These are phyloP conservation scores for Kalmanozyma brasiliensis DNA, from an alignment of 1,284 basidiomycete species.

Conservation along the genomic window DNA sequence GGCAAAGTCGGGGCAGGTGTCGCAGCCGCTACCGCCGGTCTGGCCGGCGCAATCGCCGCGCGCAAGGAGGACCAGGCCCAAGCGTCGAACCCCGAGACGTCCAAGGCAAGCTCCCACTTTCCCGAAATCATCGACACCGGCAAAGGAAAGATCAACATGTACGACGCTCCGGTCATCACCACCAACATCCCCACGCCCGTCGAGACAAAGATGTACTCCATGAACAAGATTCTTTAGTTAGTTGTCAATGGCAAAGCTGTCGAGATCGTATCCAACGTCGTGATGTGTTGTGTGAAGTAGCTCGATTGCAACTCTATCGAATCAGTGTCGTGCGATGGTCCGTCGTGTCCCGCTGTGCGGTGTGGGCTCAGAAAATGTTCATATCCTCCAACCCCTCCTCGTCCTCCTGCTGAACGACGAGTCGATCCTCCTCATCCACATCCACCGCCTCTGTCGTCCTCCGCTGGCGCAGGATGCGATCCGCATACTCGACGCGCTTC, in stretches of 20 bases:
- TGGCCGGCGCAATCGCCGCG: slow-evolving; percentile 31
- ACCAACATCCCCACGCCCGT: slow-evolving; percentile 54
- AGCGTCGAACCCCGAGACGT: too few species aligned
- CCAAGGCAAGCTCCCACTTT: slow-evolving; percentile 21
- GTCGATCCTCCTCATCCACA: slow-evolving; percentile 20
- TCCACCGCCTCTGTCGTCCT: slow-evolving; percentile 18
- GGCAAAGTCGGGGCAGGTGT: slow-evolving; percentile 19
- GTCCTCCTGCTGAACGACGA: slow-evolving; percentile 5
- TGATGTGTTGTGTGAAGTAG: too few species aligned
- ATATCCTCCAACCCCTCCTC: slow-evolving; percentile 19
- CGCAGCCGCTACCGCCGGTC: slow-evolving; percentile 25
- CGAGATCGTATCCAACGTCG: too few species aligned
- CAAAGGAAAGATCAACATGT: slow-evolving; percentile 61
- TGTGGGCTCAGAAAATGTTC: slow-evolving; percentile 21
- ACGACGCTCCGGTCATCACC: slow-evolving; percentile 55
- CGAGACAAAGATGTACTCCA: slow-evolving; percentile 51
- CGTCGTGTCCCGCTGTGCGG: too few species aligned
- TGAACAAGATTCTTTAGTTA: slow-evolving; percentile 47
- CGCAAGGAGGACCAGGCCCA: slow-evolving; percentile 6
- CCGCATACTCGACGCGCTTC: slow-evolving; percentile 25
- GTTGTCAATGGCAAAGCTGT: too few species aligned
- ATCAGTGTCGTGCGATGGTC: too few species aligned
- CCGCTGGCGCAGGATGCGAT: slow-evolving; percentile 28
- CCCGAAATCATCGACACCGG: slow-evolving; percentile 54
- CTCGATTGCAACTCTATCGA: too few species aligned